These are phyloP conservation scores for Suillus hirtellus DNA, from an alignment of 768 basidiomycete species.

Conservation along the genomic window DNA sequence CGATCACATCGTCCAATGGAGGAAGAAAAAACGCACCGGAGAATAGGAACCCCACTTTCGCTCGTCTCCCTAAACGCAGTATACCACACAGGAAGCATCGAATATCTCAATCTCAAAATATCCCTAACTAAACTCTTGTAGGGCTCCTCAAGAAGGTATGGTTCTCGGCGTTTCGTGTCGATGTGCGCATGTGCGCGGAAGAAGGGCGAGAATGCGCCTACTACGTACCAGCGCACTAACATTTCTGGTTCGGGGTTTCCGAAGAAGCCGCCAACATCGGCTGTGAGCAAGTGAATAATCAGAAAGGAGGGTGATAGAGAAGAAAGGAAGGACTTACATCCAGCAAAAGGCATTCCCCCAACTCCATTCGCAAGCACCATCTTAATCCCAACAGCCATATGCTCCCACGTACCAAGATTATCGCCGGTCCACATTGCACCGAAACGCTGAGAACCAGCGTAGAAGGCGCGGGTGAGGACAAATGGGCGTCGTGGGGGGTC, in stretches of 20 bases:
- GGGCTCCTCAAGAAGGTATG: conserved; percentile 88
- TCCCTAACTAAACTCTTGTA: conserved; percentile 82
- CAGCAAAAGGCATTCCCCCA: conserved; percentile 88
- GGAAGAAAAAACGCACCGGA: conserved; percentile 57
- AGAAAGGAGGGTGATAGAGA: background rate
- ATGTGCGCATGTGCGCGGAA: conserved; percentile 98
- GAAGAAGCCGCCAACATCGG: conserved; percentile 99
- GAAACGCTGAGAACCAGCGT: conserved; percentile 91
- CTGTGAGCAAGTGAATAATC: conserved; percentile 39
- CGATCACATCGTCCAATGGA: background rate
- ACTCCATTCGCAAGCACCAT: conserved; percentile 91
- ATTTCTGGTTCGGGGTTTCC: conserved; percentile 94
- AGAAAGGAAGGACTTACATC: conserved; percentile 58
- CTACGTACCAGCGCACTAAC: conserved; percentile 96
- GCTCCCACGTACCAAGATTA: conserved; percentile 97
- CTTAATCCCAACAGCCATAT: conserved; percentile 90
- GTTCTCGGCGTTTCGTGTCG: conserved; percentile 96
- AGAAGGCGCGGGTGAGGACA: conserved; percentile 94
- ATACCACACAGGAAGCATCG: conserved; percentile 92
- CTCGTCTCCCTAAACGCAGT: conserved; percentile 93
- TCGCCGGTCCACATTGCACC: conserved; percentile 99
- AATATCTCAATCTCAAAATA: conserved; percentile 79
- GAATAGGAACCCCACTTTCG: conserved; percentile 75
- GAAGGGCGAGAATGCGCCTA: conserved; percentile 94
- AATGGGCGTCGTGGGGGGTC: conserved; percentile 83